phyloP scores from a whole-genome alignment of 176 grass and related monocot genomes.

The Aegilops longissima region DNA sequence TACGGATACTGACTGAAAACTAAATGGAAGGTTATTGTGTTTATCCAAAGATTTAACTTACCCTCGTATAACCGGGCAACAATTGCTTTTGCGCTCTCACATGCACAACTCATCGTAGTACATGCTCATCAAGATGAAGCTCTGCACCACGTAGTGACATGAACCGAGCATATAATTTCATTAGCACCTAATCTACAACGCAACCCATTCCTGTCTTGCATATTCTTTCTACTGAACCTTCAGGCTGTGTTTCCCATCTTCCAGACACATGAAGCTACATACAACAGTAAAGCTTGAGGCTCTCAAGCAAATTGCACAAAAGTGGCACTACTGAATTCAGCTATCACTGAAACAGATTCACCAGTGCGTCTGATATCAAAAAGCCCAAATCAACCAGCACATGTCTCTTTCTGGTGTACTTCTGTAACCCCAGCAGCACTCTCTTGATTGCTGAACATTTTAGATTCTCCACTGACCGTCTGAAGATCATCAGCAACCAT shows the following conservation, averaged over 20 bases:
- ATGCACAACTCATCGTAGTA: neutral
- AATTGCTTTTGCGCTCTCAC: neutral
- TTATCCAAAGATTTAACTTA: neutral
- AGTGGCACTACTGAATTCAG: neutral
- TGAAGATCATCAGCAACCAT: constrained; percentile 65
- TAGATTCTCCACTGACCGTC: constrained; percentile 19
- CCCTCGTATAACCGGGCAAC: neutral
- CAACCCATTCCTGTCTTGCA: neutral
- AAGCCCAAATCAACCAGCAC: constrained; percentile 34
- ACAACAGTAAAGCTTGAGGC: neutral
- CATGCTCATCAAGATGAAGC: neutral
- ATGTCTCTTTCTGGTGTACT: constrained; percentile 24
- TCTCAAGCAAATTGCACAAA: neutral
- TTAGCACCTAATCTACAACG: neutral
- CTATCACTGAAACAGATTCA: neutral
- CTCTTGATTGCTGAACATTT: neutral
- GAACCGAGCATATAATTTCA: neutral
- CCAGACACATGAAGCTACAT: neutral
- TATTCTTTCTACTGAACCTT: neutral
- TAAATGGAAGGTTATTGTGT: neutral
- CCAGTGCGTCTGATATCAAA: neutral
- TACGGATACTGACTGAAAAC: neutral
- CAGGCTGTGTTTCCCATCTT: neutral
- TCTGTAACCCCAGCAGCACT: constrained; percentile 3
- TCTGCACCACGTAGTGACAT: neutral